phyloP scores from a whole-genome alignment of 2,329 filamentous ascomycete genomes.

The Sporothrix variecibatus region DNA sequence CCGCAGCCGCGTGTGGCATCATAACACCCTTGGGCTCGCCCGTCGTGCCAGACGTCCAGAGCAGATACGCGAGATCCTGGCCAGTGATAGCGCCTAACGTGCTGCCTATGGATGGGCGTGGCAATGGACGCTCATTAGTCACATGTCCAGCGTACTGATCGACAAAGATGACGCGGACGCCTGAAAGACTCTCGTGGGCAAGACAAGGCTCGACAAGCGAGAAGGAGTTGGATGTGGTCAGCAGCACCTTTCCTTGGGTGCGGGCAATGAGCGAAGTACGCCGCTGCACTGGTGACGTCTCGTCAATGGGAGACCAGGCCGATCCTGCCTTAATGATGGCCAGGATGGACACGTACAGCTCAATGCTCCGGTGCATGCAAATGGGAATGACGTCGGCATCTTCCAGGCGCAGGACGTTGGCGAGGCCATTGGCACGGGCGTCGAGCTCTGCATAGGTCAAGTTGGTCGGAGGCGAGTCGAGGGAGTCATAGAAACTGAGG shows the following conservation, averaged over 20 bases:
- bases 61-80: slow-evolving; percentile 48
- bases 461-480: slow-evolving; percentile 34
- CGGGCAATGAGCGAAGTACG: slow-evolving; percentile 43
- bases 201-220: neutral
- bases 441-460: slow-evolving; percentile 43
- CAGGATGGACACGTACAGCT: slow-evolving; percentile 53
- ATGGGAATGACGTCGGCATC: slow-evolving; percentile 40
- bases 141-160: slow-evolving; percentile 32
- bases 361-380: slow-evolving; percentile 43
- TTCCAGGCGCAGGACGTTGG: slow-evolving; percentile 29
- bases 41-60: slow-evolving; percentile 61
- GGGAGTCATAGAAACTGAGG: slow-evolving; percentile 29
- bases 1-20: slow-evolving; percentile 50
- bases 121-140: neutral
- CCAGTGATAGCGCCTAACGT: slow-evolving; percentile 33
- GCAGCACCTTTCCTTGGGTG: slow-evolving; percentile 38
- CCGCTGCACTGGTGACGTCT: slow-evolving; percentile 41
- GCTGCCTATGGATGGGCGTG: neutral
- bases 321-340: slow-evolving; percentile 59
- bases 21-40: slow-evolving; percentile 62
- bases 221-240: slow-evolving; percentile 33
- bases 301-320: slow-evolving; percentile 61
- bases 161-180: slow-evolving; percentile 35
- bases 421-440: slow-evolving; percentile 38
- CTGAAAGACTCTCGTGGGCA: neutral